Percentiles rank a stretch among this genome's conserved stretches.
These are phyloP conservation scores for Yamadazyma sp. DNA, from an alignment of 1,139 yeast genomes.

Conservation along the genomic window DNA sequence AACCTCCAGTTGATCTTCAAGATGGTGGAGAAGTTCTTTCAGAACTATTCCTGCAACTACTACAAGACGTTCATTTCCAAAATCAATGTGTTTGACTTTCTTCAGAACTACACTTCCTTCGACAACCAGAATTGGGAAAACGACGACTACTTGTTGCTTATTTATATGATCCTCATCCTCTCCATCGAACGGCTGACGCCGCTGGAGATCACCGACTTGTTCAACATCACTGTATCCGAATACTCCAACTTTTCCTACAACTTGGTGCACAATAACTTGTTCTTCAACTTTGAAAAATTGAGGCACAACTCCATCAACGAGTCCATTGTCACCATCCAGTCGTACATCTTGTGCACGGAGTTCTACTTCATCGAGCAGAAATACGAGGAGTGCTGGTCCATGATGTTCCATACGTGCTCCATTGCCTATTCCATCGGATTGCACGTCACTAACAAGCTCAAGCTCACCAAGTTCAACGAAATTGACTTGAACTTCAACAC, in stretches of 20 bases:
- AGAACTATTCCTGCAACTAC: slow-evolving; percentile 24
- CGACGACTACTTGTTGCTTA: slow-evolving; percentile 49
- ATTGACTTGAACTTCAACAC: slow-evolving; percentile 12
- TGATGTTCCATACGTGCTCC: slow-evolving; percentile 49
- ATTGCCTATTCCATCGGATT: slow-evolving; percentile 53
- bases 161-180: slow-evolving; percentile 45
- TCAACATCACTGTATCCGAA: slow-evolving; percentile 26
- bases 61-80: slow-evolving; percentile 35
- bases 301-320: slow-evolving; percentile 49
- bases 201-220: slow-evolving; percentile 24
- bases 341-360: slow-evolving; percentile 52
- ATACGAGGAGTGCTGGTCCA: slow-evolving; percentile 51
- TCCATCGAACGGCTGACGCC: slow-evolving; percentile 42
- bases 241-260: slow-evolving; percentile 20
- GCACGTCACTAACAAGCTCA: slow-evolving; percentile 43
- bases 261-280: slow-evolving; percentile 32
- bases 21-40: slow-evolving; percentile 36
- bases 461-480: slow-evolving; percentile 16
- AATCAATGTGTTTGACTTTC: slow-evolving; percentile 26
- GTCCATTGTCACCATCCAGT: slow-evolving; percentile 46
- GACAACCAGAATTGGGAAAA: slow-evolving; percentile 46
- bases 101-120: slow-evolving; percentile 27
- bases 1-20: slow-evolving; percentile 26
- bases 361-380: slow-evolving; percentile 49
- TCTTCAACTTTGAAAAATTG: slow-evolving; percentile 39